Evolutionary conservation across 257 asterid genomes (phyloP).

Genomic region (Ophiorrhiza pumila): DNA sequence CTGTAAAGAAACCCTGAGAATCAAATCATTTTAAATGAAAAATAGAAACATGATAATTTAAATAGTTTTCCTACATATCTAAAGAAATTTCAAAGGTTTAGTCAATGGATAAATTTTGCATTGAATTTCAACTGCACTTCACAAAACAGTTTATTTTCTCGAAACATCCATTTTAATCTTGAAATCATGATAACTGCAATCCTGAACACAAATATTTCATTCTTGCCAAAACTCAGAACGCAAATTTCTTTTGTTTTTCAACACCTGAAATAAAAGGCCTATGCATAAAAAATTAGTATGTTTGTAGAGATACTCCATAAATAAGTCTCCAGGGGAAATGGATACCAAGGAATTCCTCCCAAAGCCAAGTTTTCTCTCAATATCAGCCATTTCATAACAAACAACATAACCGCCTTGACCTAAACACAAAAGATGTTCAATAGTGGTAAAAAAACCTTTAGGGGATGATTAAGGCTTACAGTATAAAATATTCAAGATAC

Average conservation of each 20-base stretch:
- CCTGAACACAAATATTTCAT: neutral
- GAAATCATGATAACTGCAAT: neutral
- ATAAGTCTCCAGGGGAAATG: constrained; percentile 5
- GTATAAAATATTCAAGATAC: constrained; percentile 15
- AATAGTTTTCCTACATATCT: neutral
- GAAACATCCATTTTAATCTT: neutral
- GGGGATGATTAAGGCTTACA: constrained; percentile 7
- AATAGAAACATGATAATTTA: neutral
- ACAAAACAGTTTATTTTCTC: neutral
- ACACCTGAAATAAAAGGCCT: no score
- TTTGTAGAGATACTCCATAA: neutral
- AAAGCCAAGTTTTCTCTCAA: constrained; percentile 79
- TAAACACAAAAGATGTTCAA: constrained; percentile 22
- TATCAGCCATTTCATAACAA: constrained; percentile 97
- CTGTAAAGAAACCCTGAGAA: neutral
- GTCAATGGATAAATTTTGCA: neutral
- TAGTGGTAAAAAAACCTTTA: neutral
- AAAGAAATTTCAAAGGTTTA: neutral
- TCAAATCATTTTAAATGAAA: neutral
- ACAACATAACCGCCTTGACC: constrained; percentile 92
- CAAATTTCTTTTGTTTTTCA: no score
- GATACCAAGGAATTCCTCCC: constrained; percentile 94
- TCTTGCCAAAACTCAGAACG: neutral
- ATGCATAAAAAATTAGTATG: neutral
- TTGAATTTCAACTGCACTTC: neutral